Base-by-base conservation (phyloP, 352 stramenopile genomes). In the Globisporangium spiculum region DNA sequence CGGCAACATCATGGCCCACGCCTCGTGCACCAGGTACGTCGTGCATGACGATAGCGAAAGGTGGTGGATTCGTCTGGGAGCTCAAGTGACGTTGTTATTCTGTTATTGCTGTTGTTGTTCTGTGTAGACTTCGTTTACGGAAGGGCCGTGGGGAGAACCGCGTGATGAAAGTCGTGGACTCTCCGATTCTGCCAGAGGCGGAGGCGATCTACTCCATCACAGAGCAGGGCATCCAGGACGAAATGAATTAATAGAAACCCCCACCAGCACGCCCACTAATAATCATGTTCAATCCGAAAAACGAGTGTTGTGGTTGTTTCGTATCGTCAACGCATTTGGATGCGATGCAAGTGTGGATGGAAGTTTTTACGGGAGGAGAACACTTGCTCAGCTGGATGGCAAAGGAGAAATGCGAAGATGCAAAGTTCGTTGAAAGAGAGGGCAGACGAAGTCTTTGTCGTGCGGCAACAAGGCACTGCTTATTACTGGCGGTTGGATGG, bases 121-220 rank as follows among this genome's bases (percentile, higher is more conserved):
- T 46, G 32, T 36, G 7, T 38, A 92, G 84, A 71, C 77, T 98
- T 65, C 93, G 96, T 14, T 80, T 99, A 53, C 91, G 94, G 57
- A 99, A 99, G 74, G 97, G 93, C 14, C 92, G 98, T 53, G 98
- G 97, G 14, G 97, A 99, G 71, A 99, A 99, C 69, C 96, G 98
- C 24, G 96, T 99, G 66, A 99, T 98, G 88, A 99, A 98, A 74
- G 86, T 98, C 20, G 91, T 98, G 32, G 96, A 98, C 75, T 98
- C 92, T 4, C 98, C 98, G 16, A 99, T 98, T 30, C 77, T 99
- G 22, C 94, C 97, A 1, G 98, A 99, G 80, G 95, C 97, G 6
- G 98, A 99, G 77, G 97, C 94, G 18, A 97, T 98, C 41, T 99
- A 99, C 80, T 98, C 97, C 16, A 98, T 99, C 72, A 96, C 93